Evolutionary conservation across 2,329 filamentous ascomycete genomes (phyloP), one percentile per base, ranked within the genome.

Genomic region (Colletotrichum gloeosporioides): DNA sequence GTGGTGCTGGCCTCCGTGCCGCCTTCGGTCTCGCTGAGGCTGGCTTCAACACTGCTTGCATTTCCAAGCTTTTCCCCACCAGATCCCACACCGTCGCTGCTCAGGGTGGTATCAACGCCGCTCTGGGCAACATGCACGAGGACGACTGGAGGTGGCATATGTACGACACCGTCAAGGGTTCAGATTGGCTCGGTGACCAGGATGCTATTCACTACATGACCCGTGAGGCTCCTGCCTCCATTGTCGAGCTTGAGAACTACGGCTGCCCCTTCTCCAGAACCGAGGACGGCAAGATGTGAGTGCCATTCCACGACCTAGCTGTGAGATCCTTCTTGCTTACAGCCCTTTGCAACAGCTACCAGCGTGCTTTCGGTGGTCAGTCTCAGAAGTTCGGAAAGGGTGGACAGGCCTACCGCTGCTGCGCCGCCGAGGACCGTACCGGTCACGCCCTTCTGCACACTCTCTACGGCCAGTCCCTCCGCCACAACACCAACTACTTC

Each of bases 101-200:
- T 55, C 92, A 94, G 86, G 95, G 95, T 84, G 95, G 95, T 83
- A 96, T 97, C 90, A 97, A 97, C 85, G 95, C 95, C 73, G 95
- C 95, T 68, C 90, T 97, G 73, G 95, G 95, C 83, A 98, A 98
- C 89, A 98, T 98, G 96, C 96, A 98, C 90, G 92, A 96, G 89
- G 96, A 98, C 83, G 96, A 98, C 89, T 98, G 96, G 96, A 93
- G 96, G 90, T 98, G 96, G 96, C 96, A 98, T 89, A 98, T 98
- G 96, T 98, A 98, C 90, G 96, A 98, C 86, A 98, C 96, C 59
- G 96, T 98, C 85, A 98, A 98, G 90, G 96, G 96, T 79, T 98
- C 95, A 79, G 96, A 98, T 90, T 98, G 96, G 96, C 92, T 98
- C 68, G 96, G 96, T 86, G 96, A 98, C 87, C 96, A 98, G 88